These are phyloP conservation scores for Silene coronaria DNA, from an alignment of 179 eudicot genomes.

Conservation along the genomic window DNA sequence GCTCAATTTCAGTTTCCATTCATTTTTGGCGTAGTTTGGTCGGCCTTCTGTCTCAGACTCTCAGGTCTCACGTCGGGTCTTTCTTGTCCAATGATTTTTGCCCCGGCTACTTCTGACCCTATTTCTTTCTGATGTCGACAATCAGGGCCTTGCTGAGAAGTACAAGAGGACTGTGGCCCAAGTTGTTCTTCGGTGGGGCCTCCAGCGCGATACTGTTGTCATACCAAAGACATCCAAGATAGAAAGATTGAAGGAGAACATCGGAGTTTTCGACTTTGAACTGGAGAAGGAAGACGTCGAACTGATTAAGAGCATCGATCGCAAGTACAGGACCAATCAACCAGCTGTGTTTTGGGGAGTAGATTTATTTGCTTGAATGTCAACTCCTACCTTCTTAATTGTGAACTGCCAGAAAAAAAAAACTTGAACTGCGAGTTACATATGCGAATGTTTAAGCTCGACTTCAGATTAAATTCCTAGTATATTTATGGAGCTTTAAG, in stretches of 20 bases:
- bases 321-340: conserved; percentile 67
- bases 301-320: conserved; percentile 54
- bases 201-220: conserved; percentile 66
- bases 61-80: too few species aligned
- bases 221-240: conserved; percentile 83
- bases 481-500: not conserved
- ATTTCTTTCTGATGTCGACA: not conserved
- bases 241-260: conserved; percentile 70
- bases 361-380: conserved; percentile 43
- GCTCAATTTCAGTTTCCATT: too few species aligned
- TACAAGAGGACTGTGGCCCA: conserved; percentile 73
- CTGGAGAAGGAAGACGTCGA: conserved; percentile 77
- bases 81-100: not conserved
- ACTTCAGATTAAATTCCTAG: not conserved
- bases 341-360: conserved; percentile 90
- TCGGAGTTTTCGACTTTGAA: conserved; percentile 63
- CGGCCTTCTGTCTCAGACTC: too few species aligned
- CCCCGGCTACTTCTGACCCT: not conserved
- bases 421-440: not conserved
- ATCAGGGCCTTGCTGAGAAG: conserved; percentile 79
- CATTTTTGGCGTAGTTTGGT: too few species aligned
- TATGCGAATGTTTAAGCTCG: not conserved
- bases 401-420: not conserved
- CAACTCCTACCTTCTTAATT: not conserved
- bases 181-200: conserved; percentile 82